Evolutionary conservation across 768 basidiomycete genomes (phyloP).

Genomic region (Exidia glandulosa): DNA sequence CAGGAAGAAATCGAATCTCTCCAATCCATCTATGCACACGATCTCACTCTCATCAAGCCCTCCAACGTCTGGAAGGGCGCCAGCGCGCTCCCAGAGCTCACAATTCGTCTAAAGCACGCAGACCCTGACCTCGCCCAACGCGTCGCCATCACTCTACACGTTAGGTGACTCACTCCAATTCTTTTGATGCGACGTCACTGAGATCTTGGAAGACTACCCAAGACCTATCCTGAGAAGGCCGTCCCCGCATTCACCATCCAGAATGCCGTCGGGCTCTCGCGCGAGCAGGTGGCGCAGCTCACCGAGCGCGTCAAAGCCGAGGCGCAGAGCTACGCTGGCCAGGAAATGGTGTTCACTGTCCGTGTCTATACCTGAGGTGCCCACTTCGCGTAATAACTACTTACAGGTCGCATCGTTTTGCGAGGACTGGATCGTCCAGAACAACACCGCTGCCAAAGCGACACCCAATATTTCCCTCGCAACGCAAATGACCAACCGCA

Average conservation of each 20-base stretch:
- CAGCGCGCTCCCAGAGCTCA: conserved; percentile 60
- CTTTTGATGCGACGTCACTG: conserved; percentile 2
- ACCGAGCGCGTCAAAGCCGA: conserved; percentile 52
- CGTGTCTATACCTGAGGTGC: no score
- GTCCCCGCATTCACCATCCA: conserved; percentile 58
- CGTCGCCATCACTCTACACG: conserved; percentile 55
- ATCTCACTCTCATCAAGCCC: conserved; percentile 62
- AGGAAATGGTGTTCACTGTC: conserved; percentile 74
- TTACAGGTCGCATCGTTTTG: conserved; percentile 51
- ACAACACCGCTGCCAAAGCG: conserved; percentile 47
- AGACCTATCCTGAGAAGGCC: conserved; percentile 68
- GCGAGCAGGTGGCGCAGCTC: conserved; percentile 46
- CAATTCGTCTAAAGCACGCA: conserved; percentile 60
- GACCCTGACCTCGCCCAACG: conserved; percentile 43
- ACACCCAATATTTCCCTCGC: conserved; percentile 56
- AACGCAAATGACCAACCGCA: conserved; percentile 65
- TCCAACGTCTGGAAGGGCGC: conserved; percentile 83
- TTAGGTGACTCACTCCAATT: conserved; percentile 39
- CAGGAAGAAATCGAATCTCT: conserved; percentile 66
- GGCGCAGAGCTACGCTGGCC: conserved; percentile 52
- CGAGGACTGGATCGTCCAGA: conserved; percentile 59
- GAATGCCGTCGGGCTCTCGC: conserved; percentile 44
- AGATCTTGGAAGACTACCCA: conserved; percentile 47
- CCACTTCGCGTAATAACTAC: neutral
- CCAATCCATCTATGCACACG: conserved; percentile 68